Evolutionary conservation across 2,329 filamentous ascomycete species (phyloP), one percentile per base, ranked within the genome.

Genomic region (Mycocentrospora acerina): DNA sequence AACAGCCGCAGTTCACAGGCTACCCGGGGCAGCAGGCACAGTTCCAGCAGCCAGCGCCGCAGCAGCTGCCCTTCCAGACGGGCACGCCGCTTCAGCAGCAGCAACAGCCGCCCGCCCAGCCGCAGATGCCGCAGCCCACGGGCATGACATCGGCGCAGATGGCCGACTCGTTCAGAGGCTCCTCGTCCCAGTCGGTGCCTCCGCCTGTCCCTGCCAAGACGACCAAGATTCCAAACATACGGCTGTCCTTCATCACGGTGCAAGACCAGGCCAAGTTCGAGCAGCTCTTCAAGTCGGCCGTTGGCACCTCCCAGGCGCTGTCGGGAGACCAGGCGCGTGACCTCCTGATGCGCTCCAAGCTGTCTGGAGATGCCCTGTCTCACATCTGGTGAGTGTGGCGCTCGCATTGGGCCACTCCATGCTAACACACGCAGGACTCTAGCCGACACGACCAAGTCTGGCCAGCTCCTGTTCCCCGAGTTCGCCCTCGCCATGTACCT

Each of bases 401-500:
- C 25, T 33, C 26, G 18, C 42, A 46, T 14, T 35, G 9, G 12
- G 25, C 13, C 16, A 25, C 15, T 28, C 18, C 10, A 22, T 24
- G 25, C 54, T 66, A 54, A 64, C 40, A 32, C 28, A 35, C 11
- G 24, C 51, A 91, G 87, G 89, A 89, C 89, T 14, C 74, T 98
- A 15, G 88, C 90, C 31, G 93, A 98, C 70, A 96, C 93, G 8
- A 98, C 93, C 32, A 91, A 94, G 67, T 93, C 91, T 11, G 93
- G 93, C 30, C 90, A 96, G 68, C 80, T 98, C 22, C 86, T 96
- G 62, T 98, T 98, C 64, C 93, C 93, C 28, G 93, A 98, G 70
- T 98, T 98, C 53, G 93, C 93, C 7, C 76, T 98, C 41, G 88
- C 93, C 46, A 97, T 98, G 93, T 98, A 98, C 59, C 81, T 98